A percentile compares a stretch with the other conserved stretches of the same genome.
Conservation (phyloP, 1,139 yeast species). For the Meyerozyma sp. region DNA sequence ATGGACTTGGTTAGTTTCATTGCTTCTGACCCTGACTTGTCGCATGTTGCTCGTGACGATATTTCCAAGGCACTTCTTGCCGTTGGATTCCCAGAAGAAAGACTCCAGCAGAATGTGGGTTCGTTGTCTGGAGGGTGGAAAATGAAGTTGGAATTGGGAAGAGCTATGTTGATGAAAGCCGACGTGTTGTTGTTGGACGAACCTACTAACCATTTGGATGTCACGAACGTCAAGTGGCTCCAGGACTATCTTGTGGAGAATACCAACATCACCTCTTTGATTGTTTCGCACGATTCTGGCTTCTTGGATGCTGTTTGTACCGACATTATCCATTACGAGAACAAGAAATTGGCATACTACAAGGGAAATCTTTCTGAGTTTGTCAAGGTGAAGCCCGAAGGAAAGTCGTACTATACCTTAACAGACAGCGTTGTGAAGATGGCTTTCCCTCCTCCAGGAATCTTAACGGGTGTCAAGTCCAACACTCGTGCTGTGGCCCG, state of each 20-base stretch:
- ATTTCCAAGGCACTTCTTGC: constrained; percentile 70
- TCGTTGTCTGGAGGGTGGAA: constrained; percentile 99
- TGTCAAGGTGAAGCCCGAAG: constrained; percentile 91
- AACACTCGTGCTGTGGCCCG: constrained; percentile 94
- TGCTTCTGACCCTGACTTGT: constrained; percentile 83
- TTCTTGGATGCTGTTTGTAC: constrained; percentile 95
- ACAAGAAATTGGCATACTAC: constrained; percentile 89
- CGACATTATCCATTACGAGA: constrained; percentile 93
- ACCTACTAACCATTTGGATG: constrained; percentile 98
- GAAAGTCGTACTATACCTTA: constrained; percentile 92
- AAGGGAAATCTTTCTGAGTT: constrained; percentile 93
- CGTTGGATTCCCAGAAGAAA: constrained; percentile 89
- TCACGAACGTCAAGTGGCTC: constrained; percentile 88
- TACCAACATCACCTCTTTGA: constrained; percentile 84
- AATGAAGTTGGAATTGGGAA: constrained; percentile 95
- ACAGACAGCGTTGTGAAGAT: constrained; percentile 90
- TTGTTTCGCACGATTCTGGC: constrained; percentile 97
- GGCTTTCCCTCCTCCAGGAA: constrained; percentile 99
- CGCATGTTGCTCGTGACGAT: constrained; percentile 55
- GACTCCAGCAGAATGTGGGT: constrained; percentile 87
- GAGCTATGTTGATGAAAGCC: constrained; percentile 98
- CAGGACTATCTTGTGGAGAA: constrained; percentile 79
- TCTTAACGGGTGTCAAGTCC: constrained; percentile 91
- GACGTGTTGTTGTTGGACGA: constrained; percentile 92
- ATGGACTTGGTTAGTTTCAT: constrained; percentile 84